Evolutionary conservation across 179 eudicot genomes (phyloP), one percentile per base, ranked within the genome.

Genomic region (Vitellaria paradoxa): DNA sequence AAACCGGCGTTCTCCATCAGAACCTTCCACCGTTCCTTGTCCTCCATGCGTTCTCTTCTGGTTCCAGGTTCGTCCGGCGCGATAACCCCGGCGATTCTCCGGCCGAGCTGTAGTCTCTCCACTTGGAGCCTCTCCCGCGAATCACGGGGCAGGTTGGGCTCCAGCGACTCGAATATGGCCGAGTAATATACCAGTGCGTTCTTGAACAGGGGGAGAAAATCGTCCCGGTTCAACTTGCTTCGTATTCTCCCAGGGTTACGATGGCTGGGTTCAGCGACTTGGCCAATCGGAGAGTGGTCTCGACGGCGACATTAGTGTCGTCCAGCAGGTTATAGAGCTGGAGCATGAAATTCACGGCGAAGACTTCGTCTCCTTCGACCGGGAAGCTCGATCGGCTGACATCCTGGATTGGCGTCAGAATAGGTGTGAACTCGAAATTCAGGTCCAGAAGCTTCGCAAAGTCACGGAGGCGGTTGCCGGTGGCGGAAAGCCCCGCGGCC

Each of bases 271-370:
- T 87, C 71, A 93, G 65, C 21, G 93, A 85, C 64, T 85, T 93
- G 4, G 98, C 97, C 7, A 96, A 79, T 52, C 76, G 76, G 11
- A 96, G 81, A 20, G 91, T 95, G 9, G 87, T 52, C 18, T 84
- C 85, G 7, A 96, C 97, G 1, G 76, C 84, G 2, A 45, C 7
- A 9, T 73, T 49, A 0, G 81, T 76, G 17, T 91, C 91, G 40
- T 87, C 98, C 1, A 96, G 79, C 0, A 93, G 80, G 57, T 89
- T 93, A 21, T 86, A 91, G 49, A 96, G 70, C 79, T 96, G 97
- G 24, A 95, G 91, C 99, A 95, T 95, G 81, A 95, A 96, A 24
- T 96, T 96, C 30, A 93, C 93, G 0, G 92, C 89, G 18, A 93
- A 61, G 8, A 85, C 89, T 83, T 96, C 99, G 47, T 90, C 96